Percentiles rank a stretch among this genome's conserved stretches.
phyloP scores from a whole-genome alignment of 2,329 filamentous ascomycete species.

The Lasiodiplodia citricola region DNA sequence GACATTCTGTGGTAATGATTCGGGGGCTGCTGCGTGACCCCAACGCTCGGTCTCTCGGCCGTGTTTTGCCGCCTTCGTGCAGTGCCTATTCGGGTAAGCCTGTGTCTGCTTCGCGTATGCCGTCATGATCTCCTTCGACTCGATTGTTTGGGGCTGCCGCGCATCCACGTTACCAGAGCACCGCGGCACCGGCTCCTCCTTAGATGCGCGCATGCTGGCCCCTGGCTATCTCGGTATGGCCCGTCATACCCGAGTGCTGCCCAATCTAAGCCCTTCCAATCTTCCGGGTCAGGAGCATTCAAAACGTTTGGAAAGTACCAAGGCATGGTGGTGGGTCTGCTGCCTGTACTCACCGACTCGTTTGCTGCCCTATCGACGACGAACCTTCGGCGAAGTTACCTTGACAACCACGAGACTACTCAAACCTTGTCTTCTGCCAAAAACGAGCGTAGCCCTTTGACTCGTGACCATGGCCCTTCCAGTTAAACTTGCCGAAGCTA shows the following conservation, averaged over 20 bases:
- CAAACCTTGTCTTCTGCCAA: neutral
- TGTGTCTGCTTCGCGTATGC: neutral
- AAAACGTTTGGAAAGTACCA: neutral
- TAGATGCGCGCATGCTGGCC: slow-evolving; percentile 8
- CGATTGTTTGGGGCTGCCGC: neutral
- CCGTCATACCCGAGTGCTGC: slow-evolving; percentile 12
- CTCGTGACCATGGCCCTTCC: neutral
- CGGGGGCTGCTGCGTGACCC: slow-evolving; percentile 9
- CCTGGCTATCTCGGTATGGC: slow-evolving; percentile 17
- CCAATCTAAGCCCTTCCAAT: slow-evolving; percentile 14
- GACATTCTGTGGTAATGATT: neutral
- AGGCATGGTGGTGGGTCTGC: neutral
- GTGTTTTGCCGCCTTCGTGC: neutral
- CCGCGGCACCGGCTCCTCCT: neutral
- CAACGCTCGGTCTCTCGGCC: slow-evolving; percentile 1
- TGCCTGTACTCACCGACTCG: slow-evolving; percentile 10
- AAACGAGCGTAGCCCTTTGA: neutral
- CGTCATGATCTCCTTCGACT: slow-evolving; percentile 13
- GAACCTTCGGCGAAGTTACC: neutral
- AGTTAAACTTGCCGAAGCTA: neutral
- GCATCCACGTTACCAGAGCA: neutral
- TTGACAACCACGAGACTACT: neutral
- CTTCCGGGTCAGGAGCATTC: slow-evolving; percentile 3
- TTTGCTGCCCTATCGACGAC: slow-evolving; percentile 1
- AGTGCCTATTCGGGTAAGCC: neutral